These are phyloP conservation scores for Cenchrus fungigraminus DNA, from an alignment of 176 grass and related monocot genomes.

Conservation along the genomic window DNA sequence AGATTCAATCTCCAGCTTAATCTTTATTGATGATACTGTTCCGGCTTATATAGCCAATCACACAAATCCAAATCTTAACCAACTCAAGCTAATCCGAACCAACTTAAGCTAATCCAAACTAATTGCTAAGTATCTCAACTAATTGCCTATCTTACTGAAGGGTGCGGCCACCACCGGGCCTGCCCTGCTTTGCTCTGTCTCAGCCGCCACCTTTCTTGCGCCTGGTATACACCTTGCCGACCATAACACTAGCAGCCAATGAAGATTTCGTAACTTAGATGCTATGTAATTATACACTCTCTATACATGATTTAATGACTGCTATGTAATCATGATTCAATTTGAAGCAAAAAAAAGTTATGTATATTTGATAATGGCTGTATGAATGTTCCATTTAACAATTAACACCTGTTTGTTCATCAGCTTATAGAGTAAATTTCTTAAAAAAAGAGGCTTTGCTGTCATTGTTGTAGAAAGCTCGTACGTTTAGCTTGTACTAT, in stretches of 20 bases:
- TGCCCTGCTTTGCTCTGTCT: too few species aligned
- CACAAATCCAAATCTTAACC: too few species aligned
- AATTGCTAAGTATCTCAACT: too few species aligned
- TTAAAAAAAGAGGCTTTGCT: background rate
- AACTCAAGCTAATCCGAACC: too few species aligned
- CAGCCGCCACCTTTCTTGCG: too few species aligned
- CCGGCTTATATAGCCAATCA: too few species aligned
- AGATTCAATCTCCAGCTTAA: too few species aligned
- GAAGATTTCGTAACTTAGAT: slow-evolving; percentile 1
- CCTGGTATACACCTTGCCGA: too few species aligned
- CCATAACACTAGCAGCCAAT: background rate
- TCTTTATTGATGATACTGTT: too few species aligned
- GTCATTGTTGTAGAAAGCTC: background rate
- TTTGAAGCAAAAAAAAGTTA: background rate
- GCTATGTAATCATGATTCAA: background rate
- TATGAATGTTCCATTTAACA: slow-evolving; percentile 7
- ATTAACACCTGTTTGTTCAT: background rate
- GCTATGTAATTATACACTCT: slow-evolving; percentile 19
- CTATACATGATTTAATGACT: background rate
- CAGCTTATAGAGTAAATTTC: slow-evolving; percentile 4
- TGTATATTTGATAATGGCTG: background rate
- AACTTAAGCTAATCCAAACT: too few species aligned
- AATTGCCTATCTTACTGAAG: too few species aligned
- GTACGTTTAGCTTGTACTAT: background rate
- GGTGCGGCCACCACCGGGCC: too few species aligned